Evolutionary conservation across 2,329 filamentous ascomycete genomes (phyloP).

Genomic region (Stemphylium beticola): DNA sequence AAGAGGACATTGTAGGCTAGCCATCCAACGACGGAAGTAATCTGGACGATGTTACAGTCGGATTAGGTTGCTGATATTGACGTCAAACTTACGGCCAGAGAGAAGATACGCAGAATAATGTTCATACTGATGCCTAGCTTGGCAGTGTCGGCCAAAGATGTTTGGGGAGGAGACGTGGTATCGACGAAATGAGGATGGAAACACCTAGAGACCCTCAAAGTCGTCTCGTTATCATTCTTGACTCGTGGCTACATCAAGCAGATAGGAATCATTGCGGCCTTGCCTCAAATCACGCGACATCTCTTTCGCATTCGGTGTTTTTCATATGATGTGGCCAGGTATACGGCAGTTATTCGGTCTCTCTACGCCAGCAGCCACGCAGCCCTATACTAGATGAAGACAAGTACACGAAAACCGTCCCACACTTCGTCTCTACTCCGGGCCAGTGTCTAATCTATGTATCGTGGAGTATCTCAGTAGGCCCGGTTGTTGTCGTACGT

Average conservation of each 20-base stretch:
- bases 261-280: neutral
- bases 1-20: slow-evolving; percentile 2
- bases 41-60: neutral
- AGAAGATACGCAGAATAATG: neutral
- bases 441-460: neutral
- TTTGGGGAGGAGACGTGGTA: neutral
- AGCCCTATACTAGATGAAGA: slow-evolving; percentile 7
- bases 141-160: neutral
- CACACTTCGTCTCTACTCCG: neutral
- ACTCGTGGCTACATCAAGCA: neutral
- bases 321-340: slow-evolving; percentile 38
- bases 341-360: slow-evolving; percentile 27
- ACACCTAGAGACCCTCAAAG: neutral
- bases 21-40: slow-evolving; percentile 2
- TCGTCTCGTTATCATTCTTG: neutral
- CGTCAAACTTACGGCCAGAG: neutral
- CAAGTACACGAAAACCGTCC: neutral
- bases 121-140: neutral
- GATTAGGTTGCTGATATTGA: neutral
- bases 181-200: neutral
- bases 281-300: neutral
- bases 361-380: neutral
- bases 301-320: slow-evolving; percentile 36
- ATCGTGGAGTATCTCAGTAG: neutral
- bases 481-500: neutral